Evolutionary conservation across 768 basidiomycete species (phyloP).

Genomic region (Boletus huronensis): DNA sequence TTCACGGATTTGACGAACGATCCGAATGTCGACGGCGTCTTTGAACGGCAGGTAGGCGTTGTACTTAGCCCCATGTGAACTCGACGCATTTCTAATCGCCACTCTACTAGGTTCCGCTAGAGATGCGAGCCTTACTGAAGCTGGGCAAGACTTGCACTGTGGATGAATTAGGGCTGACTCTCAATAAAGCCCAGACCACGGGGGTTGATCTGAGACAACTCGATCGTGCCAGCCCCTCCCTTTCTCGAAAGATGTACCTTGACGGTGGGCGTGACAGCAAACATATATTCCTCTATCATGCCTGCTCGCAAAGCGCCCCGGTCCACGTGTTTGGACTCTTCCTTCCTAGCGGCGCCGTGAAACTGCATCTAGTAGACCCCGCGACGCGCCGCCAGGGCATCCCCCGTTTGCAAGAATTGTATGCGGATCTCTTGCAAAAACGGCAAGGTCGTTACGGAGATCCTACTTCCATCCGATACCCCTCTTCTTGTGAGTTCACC

Average conservation of each 20-base stretch:
- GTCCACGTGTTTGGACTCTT: conserved; percentile 90
- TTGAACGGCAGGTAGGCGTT: conserved; percentile 76
- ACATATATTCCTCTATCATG: conserved; percentile 88
- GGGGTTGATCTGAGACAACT: conserved; percentile 86
- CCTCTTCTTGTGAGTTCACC: conserved; percentile 54
- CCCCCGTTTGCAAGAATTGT: conserved; percentile 70
- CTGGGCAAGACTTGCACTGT: conserved; percentile 81
- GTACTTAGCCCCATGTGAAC: not conserved
- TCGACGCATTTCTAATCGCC: not conserved
- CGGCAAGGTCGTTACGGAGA: conserved; percentile 39
- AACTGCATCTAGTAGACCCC: conserved; percentile 87
- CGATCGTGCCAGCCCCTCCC: conserved; percentile 54
- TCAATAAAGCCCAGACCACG: conserved; percentile 76
- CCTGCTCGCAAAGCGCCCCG: conserved; percentile 63
- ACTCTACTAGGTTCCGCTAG: conserved; percentile 65
- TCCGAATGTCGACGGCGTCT: conserved; percentile 92
- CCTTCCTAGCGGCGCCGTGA: conserved; percentile 63
- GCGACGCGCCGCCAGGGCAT: conserved; percentile 84
- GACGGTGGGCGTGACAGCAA: conserved; percentile 65
- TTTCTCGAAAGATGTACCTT: conserved; percentile 68
- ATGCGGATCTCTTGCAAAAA: conserved; percentile 58
- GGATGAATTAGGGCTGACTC: conserved; percentile 60
- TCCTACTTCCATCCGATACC: conserved; percentile 59
- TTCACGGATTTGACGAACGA: conserved; percentile 92
- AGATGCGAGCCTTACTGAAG: conserved; percentile 74